Evolutionary conservation across 1,284 basidiomycete genomes (phyloP).

Genomic region (Agaricales sp.): DNA sequence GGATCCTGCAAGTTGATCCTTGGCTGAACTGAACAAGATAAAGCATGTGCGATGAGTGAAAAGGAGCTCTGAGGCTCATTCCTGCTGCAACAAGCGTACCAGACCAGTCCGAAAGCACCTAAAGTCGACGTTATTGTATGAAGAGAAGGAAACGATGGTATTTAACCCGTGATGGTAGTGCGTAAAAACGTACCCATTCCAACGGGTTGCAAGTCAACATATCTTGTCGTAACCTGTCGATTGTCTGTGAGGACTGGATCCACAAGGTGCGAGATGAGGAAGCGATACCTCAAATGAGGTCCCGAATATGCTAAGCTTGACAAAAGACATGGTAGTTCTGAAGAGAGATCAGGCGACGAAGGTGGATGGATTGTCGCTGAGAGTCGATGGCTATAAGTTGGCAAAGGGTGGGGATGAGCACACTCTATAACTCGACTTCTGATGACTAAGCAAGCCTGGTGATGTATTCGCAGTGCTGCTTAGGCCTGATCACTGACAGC

Average conservation of each 20-base stretch:
- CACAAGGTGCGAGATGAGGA: too few species aligned
- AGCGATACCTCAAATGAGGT: slow-evolving; percentile 79
- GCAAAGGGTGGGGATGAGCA: too few species aligned
- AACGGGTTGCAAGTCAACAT: slow-evolving; percentile 99
- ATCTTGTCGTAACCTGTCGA: slow-evolving; percentile 86
- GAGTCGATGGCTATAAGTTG: too few species aligned
- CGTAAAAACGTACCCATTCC: slow-evolving; percentile 77
- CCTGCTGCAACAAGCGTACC: slow-evolving; percentile 39
- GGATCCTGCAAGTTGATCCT: slow-evolving; percentile 91
- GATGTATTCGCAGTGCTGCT: too few species aligned
- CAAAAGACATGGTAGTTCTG: slow-evolving; percentile 65
- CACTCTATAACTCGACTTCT: too few species aligned
- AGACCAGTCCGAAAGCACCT: slow-evolving; percentile 95
- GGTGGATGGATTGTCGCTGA: too few species aligned
- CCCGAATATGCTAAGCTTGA: slow-evolving; percentile 97
- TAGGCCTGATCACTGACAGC: too few species aligned
- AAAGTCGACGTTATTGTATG: slow-evolving; percentile 9
- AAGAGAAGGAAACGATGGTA: slow-evolving; percentile 11
- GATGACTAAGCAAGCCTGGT: too few species aligned
- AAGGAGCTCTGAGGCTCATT: not conserved
- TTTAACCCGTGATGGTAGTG: slow-evolving; percentile 13
- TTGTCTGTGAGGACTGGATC: slow-evolving; percentile 11
- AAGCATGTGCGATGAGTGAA: not conserved
- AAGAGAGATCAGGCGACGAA: slow-evolving; percentile 9
- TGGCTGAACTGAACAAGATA: slow-evolving; percentile 66